Conservation (phyloP, 306 rosid species). For the Ceratonia siliqua region DNA sequence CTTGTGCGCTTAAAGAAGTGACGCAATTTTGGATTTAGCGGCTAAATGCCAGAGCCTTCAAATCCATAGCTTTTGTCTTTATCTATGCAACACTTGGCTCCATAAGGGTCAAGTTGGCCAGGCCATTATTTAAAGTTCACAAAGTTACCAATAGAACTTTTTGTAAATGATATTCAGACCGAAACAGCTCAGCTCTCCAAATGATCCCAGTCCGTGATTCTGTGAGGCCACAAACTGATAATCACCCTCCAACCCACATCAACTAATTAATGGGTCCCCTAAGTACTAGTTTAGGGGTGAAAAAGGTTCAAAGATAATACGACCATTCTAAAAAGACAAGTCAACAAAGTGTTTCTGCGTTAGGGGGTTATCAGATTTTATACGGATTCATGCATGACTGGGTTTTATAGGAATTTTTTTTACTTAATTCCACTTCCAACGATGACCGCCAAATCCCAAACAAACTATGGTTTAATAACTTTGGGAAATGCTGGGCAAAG, state of each 20-base stretch:
- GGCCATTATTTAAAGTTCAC: conserved; percentile 17
- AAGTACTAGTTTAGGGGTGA: not conserved
- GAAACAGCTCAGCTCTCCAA: conserved; percentile 23
- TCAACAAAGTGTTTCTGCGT: not conserved
- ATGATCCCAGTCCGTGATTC: conserved; percentile 9
- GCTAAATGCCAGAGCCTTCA: conserved; percentile 17
- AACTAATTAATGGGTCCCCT: not conserved
- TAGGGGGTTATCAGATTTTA: not conserved
- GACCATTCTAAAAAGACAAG: conserved; percentile 24
- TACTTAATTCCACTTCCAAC: conserved; percentile 21
- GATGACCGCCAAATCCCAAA: conserved; percentile 28
- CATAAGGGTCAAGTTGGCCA: conserved; percentile 25
- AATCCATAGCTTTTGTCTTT: conserved; percentile 19
- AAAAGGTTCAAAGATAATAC: conserved; percentile 23
- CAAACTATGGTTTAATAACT: conserved; percentile 26
- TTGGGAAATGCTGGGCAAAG: conserved; percentile 30
- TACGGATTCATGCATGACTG: not conserved
- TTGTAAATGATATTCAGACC: not conserved
- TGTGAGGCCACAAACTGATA: not conserved
- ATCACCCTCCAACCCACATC: not conserved
- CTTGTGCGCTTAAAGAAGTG: conserved; percentile 28
- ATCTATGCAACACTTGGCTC: conserved; percentile 4
- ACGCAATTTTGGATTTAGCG: conserved; percentile 31
- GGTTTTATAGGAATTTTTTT: conserved; percentile 5
- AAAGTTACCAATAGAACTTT: conserved; percentile 6